Percentiles rank a stretch among this genome's conserved stretches.
phyloP scores from a whole-genome alignment of 2,329 filamentous ascomycete species.

The Calonectria fujianensis region DNA sequence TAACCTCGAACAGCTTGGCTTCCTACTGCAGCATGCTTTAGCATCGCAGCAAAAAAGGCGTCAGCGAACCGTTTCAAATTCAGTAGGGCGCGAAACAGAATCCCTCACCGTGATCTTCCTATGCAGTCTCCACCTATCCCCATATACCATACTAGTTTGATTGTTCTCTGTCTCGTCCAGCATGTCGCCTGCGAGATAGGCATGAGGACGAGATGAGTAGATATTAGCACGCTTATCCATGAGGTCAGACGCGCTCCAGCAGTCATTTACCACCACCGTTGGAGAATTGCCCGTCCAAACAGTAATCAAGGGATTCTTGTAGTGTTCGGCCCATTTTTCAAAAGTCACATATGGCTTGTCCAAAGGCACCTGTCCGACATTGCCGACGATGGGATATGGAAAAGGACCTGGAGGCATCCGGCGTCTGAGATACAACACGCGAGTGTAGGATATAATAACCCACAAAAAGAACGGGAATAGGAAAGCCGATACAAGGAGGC shows the following conservation, averaged over 20 bases:
- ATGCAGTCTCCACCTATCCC: slow-evolving; percentile 7
- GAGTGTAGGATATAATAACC: not conserved
- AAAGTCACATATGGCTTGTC: not conserved
- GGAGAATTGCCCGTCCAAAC: slow-evolving; percentile 1
- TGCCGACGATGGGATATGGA: not conserved
- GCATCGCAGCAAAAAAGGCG: too few species aligned
- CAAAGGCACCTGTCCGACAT: slow-evolving; percentile 2
- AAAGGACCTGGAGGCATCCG: slow-evolving; percentile 7
- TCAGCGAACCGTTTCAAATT: not conserved
- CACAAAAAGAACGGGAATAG: not conserved
- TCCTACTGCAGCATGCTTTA: not conserved
- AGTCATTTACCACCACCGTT: slow-evolving; percentile 1
- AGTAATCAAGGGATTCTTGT: not conserved
- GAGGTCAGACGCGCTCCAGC: slow-evolving; percentile 5
- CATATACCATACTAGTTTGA: slow-evolving; percentile 6
- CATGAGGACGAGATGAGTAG: slow-evolving; percentile 9
- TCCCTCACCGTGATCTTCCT: slow-evolving; percentile 1
- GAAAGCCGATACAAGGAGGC: not conserved
- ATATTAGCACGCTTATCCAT: slow-evolving; percentile 14
- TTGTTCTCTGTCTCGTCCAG: slow-evolving; percentile 15
- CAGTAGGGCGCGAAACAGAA: not conserved
- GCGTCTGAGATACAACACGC: slow-evolving; percentile 4
- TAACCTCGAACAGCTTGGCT: slow-evolving; percentile 6
- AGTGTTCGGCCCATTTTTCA: slow-evolving; percentile 5
- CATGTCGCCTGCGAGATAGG: slow-evolving; percentile 8